Evolutionary conservation across 768 basidiomycete species (phyloP).

Genomic region (Trametes villosa): DNA sequence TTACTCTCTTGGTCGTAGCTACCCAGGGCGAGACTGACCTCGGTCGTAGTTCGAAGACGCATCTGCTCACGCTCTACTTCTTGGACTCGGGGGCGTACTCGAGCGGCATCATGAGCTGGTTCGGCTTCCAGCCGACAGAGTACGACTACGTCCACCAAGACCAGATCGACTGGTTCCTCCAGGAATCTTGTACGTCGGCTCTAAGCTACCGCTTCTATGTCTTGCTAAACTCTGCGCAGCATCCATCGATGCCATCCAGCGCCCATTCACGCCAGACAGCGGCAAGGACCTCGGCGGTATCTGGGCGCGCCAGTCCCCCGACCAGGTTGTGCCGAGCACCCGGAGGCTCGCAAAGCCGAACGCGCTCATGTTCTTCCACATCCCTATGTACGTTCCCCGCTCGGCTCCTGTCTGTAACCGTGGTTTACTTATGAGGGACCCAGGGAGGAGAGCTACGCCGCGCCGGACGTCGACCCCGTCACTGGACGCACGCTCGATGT

Average conservation of each 20-base stretch:
- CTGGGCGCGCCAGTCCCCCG: slow-evolving; percentile 62
- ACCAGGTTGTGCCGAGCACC: slow-evolving; percentile 59
- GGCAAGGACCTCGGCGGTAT: slow-evolving; percentile 67
- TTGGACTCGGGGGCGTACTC: slow-evolving; percentile 86
- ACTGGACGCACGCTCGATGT: slow-evolving; percentile 70
- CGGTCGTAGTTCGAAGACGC: slow-evolving; percentile 73
- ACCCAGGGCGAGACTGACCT: not conserved
- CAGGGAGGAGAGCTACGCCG: slow-evolving; percentile 76
- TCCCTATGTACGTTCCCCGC: slow-evolving; percentile 70
- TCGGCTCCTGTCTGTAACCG: not conserved
- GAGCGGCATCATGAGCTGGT: slow-evolving; percentile 59
- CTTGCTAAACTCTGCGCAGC: slow-evolving; percentile 36
- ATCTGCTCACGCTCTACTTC: slow-evolving; percentile 90
- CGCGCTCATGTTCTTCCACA: slow-evolving; percentile 97
- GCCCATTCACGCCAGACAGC: slow-evolving; percentile 83
- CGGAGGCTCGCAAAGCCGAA: slow-evolving; percentile 86
- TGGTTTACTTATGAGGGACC: not conserved
- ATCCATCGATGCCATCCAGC: slow-evolving; percentile 71
- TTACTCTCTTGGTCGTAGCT: not conserved
- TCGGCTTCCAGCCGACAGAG: slow-evolving; percentile 68
- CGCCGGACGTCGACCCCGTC: slow-evolving; percentile 65
- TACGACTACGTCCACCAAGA: slow-evolving; percentile 85
- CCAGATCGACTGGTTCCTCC: slow-evolving; percentile 91
- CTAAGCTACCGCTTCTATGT: not conserved
- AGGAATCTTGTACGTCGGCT: slow-evolving; percentile 61